Percentiles rank a stretch among this genome's conserved stretches.
These are phyloP conservation scores for Tolypocladium tundrense DNA, from an alignment of 2,329 filamentous ascomycete species.

Conservation along the genomic window DNA sequence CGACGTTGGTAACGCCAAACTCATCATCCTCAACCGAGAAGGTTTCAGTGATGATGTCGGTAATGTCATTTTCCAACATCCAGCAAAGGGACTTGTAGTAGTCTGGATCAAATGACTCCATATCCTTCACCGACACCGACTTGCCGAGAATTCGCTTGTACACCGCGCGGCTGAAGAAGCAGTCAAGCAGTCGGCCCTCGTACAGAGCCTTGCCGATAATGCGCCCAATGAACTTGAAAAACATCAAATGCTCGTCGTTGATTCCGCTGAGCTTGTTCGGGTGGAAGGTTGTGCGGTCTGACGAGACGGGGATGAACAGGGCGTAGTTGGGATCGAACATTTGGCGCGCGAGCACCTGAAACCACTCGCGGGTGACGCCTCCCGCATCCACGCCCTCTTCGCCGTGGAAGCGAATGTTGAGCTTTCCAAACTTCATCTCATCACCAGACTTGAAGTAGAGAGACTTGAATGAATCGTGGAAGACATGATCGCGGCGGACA, in stretches of 20 bases:
- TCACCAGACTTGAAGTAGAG: conserved; percentile 93
- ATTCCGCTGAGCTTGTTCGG: conserved; percentile 89
- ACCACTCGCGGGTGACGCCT: conserved; percentile 97
- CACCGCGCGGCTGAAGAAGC: conserved; percentile 96
- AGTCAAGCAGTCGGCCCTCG: conserved; percentile 90
- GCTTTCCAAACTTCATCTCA: conserved; percentile 98
- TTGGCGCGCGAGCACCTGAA: conserved; percentile 90
- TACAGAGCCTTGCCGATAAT: conserved; percentile 98
- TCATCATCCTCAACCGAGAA: conserved; percentile 91
- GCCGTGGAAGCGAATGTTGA: conserved; percentile 93
- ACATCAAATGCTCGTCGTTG: conserved; percentile 91
- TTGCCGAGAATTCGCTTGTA: conserved; percentile 97
- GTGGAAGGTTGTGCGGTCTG: conserved; percentile 96
- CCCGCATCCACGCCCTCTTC: conserved; percentile 98
- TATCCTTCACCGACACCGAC: conserved; percentile 93
- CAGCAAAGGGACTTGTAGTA: conserved; percentile 98
- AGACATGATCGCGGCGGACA: conserved; percentile 88
- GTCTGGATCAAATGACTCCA: conserved; percentile 96
- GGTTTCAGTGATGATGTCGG: conserved; percentile 91
- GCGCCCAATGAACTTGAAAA: conserved; percentile 98
- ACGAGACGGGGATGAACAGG: conserved; percentile 90
- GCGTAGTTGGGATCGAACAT: conserved; percentile 99
- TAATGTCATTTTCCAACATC: conserved; percentile 99
- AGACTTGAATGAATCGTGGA: conserved; percentile 97
- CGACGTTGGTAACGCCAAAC: conserved; percentile 79